Base-by-base conservation (phyloP, 169 alveolate genomes). In the Plasmodium yoelii region DNA sequence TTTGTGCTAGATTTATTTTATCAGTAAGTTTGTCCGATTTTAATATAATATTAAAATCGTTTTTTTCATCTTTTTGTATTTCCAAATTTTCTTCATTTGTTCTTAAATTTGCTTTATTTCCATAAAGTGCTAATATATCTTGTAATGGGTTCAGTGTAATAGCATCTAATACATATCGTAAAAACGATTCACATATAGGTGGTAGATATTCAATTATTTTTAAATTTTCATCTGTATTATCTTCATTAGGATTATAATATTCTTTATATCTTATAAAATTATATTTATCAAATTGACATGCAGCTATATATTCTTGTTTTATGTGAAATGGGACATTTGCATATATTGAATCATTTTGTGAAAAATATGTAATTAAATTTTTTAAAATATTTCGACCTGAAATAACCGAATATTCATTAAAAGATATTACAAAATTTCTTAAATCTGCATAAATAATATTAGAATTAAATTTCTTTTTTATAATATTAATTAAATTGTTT, bases 241-340 rank as follows among this genome's bases (percentile, higher is more conserved):
- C 93, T 53, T 84, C 91, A 47, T 92, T 82, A 0, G 94, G 94
- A 55, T 91, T 92, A 44, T 88, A 73, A 88, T 93, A 93, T 60
- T 93, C 89, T 80, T 92, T 92, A 86, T 92, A 93, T 67, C 96
- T 69, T 47, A 93, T 92, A 71, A 92, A 93, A 82, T 91, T 73
- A 53, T 72, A 60, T 42, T 91, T 61, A 15, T 91, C 94, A 67
- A 93, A 93, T 77, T 93, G 95, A 9, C 92, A 89, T 87, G 90
- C 90, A 18, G 96, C 96, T 15, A 93, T 88, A 39, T 92, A 93
- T 71, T 93, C 96, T 24, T 93, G 44, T 71, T 88, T 57, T 47
- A 93, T 94, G 70, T 93, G 86, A 82, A 93, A 93, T 0, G 96
- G 96, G 1, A 92, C 92, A 75, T 93, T 93, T 18, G 90, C 87